phyloP scores from a whole-genome alignment of 2,329 filamentous ascomycete genomes.

The Harringtonia lauricola region DNA sequence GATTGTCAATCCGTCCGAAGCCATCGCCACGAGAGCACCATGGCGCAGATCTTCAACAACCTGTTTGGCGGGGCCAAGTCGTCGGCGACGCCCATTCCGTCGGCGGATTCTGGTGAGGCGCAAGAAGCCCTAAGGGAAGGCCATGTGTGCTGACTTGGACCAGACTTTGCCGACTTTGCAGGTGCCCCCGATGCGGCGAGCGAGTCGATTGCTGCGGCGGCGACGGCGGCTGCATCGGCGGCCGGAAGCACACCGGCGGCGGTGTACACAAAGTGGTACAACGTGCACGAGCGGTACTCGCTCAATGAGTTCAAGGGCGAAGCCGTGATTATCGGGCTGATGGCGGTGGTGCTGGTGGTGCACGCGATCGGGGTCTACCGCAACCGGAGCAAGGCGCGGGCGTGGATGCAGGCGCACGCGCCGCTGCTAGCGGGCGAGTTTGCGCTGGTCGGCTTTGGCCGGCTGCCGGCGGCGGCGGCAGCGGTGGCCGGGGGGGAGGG shows the following conservation, averaged over 20 bases:
- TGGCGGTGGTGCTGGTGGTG: constrained; percentile 62
- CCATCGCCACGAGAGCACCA: constrained; percentile 16
- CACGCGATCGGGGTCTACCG: constrained; percentile 71
- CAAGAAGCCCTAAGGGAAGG: too few species aligned
- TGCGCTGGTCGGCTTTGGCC: constrained; percentile 71
- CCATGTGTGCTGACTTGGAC: constrained; percentile 6
- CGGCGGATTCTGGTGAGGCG: constrained; percentile 58
- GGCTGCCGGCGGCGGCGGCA: constrained; percentile 47
- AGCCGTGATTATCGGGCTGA: constrained; percentile 65
- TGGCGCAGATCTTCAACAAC: constrained; percentile 54
- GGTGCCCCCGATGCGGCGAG: constrained; percentile 56
- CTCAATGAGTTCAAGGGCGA: constrained; percentile 80
- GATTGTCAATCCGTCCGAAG: neutral
- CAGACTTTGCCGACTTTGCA: constrained; percentile 93
- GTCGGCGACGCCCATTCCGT: constrained; percentile 38
- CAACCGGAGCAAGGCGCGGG: constrained; percentile 70
- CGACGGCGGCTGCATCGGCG: constrained; percentile 28
- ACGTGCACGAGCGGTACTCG: constrained; percentile 82
- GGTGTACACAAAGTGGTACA: constrained; percentile 93
- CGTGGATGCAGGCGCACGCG: constrained; percentile 69
- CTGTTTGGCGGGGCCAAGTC: constrained; percentile 60
- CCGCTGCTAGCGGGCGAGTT: constrained; percentile 70
- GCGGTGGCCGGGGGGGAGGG: constrained; percentile 40
- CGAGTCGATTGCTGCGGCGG: constrained; percentile 29
- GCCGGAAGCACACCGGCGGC: constrained; percentile 33